A percentile compares a stretch with the other conserved stretches of the same genome.
phyloP scores from a whole-genome alignment of 2,329 filamentous ascomycete species.

The Tolypocladium ophioglossoides region DNA sequence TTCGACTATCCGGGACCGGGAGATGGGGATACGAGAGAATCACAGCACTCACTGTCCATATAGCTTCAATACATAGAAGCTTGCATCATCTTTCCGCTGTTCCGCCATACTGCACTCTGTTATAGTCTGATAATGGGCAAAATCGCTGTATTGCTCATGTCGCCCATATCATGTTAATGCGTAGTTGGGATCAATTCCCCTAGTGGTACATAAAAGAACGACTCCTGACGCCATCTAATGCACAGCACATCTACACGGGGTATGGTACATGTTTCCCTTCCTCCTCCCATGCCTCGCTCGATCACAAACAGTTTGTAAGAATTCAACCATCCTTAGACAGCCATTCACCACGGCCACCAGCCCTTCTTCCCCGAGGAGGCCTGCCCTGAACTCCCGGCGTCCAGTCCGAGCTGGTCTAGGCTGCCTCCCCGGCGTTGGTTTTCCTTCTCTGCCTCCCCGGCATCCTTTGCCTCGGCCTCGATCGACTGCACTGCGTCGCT shows the following conservation, averaged over 20 bases:
- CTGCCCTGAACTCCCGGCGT: conserved; percentile 14
- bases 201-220: conserved; percentile 22
- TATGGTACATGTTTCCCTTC: conserved; percentile 27
- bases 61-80: background rate
- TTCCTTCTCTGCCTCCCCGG: conserved; percentile 38
- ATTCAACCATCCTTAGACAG: conserved; percentile 3
- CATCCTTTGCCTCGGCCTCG: conserved; percentile 29
- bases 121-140: background rate
- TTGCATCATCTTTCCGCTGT: background rate
- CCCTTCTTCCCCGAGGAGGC: conserved; percentile 31
- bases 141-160: background rate
- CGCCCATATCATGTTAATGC: background rate
- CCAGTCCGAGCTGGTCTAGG: conserved; percentile 37
- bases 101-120: background rate
- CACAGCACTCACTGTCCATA: background rate
- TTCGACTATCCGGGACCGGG: background rate
- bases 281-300: conserved; percentile 5
- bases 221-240: conserved; percentile 34
- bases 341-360: conserved; percentile 31
- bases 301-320: background rate
- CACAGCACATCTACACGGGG: conserved; percentile 30
- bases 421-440: conserved; percentile 40
- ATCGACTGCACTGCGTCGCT: conserved; percentile 12
- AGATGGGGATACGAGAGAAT: background rate
- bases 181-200: conserved; percentile 8